phyloP scores from a whole-genome alignment of 2,329 filamentous ascomycete species.

The Fusarium phyllophilum region DNA sequence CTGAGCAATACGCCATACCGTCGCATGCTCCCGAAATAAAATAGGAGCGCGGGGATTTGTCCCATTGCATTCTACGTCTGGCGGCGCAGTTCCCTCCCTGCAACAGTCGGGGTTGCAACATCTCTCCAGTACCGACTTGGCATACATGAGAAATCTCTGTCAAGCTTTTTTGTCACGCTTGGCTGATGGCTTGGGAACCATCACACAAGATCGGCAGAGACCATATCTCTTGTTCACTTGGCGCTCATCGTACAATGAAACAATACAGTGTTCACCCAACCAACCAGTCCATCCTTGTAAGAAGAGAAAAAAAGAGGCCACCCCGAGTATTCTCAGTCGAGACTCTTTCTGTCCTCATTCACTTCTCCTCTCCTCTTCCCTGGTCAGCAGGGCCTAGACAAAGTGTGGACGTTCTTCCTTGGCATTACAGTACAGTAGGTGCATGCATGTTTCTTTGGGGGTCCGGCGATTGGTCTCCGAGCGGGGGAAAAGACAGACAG shows the following conservation, averaged over 20 bases:
- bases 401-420: constrained; percentile 8
- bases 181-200: constrained; percentile 9
- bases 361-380: neutral
- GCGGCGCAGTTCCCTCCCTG: constrained; percentile 4
- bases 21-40: constrained; percentile 6
- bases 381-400: constrained; percentile 16
- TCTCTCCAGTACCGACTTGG: constrained; percentile 31
- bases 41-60: constrained; percentile 14
- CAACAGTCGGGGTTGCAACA: neutral
- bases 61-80: constrained; percentile 3
- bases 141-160: constrained; percentile 17
- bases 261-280: constrained; percentile 5
- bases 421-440: neutral
- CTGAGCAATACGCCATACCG: constrained; percentile 2
- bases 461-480: constrained; percentile 36
- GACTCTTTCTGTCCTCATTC: neutral
- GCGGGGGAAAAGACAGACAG: constrained; percentile 8
- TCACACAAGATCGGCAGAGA: constrained; percentile 19
- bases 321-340: constrained; percentile 31
- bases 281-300: neutral
- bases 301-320: neutral
- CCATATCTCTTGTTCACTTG: neutral
- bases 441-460: constrained; percentile 23
- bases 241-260: constrained; percentile 30
- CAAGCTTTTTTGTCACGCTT: constrained; percentile 26